Conservation (phyloP, 1,284 basidiomycete genomes). For the Trametes pubescens region DNA sequence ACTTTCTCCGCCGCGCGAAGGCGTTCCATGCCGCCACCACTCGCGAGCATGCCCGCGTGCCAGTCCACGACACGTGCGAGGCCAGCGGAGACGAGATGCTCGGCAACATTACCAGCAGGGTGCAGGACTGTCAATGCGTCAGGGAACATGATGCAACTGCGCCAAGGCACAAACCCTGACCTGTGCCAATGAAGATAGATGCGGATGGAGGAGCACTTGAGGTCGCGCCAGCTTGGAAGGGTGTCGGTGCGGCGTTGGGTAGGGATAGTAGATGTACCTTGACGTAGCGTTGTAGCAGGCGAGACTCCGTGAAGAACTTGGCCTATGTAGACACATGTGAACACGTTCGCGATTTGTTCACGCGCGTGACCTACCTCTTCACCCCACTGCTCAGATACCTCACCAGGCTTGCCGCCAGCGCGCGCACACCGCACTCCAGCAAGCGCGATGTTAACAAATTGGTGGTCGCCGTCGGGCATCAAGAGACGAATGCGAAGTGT, state of each 20-base stretch:
- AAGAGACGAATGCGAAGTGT: conserved; percentile 90
- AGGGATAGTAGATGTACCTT: conserved; percentile 90
- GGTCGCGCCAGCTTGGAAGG: conserved; percentile 77
- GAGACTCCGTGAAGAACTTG: conserved; percentile 93
- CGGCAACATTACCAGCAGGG: conserved; percentile 94
- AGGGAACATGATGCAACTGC: neutral
- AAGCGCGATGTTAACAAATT: conserved; percentile 84
- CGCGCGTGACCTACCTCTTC: conserved; percentile 72
- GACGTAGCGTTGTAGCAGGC: conserved; percentile 90
- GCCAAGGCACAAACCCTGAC: conserved; percentile 47
- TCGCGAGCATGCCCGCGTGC: conserved; percentile 95
- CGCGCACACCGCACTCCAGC: conserved; percentile 89
- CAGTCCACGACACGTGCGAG: conserved; percentile 95
- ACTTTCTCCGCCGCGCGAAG: conserved; percentile 85
- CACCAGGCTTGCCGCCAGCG: conserved; percentile 75
- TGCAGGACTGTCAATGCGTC: conserved; percentile 69
- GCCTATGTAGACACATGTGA: conserved; percentile 60
- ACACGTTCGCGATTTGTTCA: neutral
- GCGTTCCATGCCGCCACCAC: conserved; percentile 83
- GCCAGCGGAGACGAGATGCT: conserved; percentile 86
- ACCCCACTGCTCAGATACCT: conserved; percentile 81
- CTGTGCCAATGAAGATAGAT: conserved; percentile 90
- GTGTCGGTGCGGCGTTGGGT: conserved; percentile 82
- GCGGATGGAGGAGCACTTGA: conserved; percentile 69
- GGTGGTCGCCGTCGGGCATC: conserved; percentile 89